Percentiles rank a stretch among this genome's conserved stretches.
Conservation (phyloP, 192 early-diverging fungal genomes). For the Martensiomyces pterosporus region DNA sequence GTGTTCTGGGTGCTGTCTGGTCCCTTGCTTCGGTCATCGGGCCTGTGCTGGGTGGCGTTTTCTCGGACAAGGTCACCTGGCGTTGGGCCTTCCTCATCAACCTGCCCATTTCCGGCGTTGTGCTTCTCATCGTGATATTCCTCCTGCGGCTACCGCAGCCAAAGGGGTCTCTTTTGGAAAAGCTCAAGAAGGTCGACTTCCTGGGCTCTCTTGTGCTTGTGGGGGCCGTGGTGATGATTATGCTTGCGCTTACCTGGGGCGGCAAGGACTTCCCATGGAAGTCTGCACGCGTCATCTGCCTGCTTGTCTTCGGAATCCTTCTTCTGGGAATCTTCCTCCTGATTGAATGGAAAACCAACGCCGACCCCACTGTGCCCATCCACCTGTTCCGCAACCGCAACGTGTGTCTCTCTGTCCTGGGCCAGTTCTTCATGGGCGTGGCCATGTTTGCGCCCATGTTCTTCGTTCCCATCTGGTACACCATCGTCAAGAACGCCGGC, state of each 20-base stretch:
- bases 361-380: conserved; percentile 56
- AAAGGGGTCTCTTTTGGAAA: conserved; percentile 41
- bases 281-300: conserved; percentile 51
- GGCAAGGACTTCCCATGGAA: conserved; percentile 60
- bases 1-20: conserved; percentile 55
- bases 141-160: conserved; percentile 52
- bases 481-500: conserved; percentile 53
- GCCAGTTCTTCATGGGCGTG: conserved; percentile 54
- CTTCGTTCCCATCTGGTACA: conserved; percentile 62
- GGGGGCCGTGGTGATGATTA: conserved; percentile 48
- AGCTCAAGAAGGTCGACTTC: conserved; percentile 60
- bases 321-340: conserved; percentile 44
- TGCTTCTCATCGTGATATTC: conserved; percentile 38
- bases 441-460: conserved; percentile 58
- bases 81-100: conserved; percentile 65
- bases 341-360: conserved; percentile 54
- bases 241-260: conserved; percentile 63
- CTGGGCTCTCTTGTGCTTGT: conserved; percentile 55
- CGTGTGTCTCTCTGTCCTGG: conserved; percentile 49
- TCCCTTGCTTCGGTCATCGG: conserved; percentile 62
- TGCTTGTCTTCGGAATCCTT: conserved; percentile 52
- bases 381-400: conserved; percentile 54
- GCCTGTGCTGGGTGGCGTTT: conserved; percentile 64
- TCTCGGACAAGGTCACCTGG: conserved; percentile 64
- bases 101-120: conserved; percentile 40